Conservation (phyloP, 129 eudicot species). For the Saposhnikovia divaricata region DNA sequence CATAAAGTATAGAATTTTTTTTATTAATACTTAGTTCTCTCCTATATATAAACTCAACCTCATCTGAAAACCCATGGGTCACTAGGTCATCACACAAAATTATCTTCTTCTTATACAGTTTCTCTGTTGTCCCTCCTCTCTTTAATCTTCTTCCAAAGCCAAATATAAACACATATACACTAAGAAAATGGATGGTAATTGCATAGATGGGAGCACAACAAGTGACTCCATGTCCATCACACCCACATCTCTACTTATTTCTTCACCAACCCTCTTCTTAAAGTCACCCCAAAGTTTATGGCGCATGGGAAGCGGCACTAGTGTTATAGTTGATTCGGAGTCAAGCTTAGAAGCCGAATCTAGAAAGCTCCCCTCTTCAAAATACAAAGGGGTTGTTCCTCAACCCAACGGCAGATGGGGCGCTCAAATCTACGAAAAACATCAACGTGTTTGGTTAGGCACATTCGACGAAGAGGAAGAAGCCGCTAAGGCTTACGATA, state of each 20-base stretch:
- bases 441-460: conserved; percentile 90
- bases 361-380: conserved; percentile 70
- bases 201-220: conserved; percentile 54
- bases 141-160: conserved; percentile 1
- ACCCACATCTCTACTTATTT: background rate
- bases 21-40: background rate
- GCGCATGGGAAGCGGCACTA: conserved; percentile 52
- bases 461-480: conserved; percentile 77
- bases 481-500: conserved; percentile 81
- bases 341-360: conserved; percentile 72
- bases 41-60: conserved; percentile 41
- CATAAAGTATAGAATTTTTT: no score
- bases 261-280: conserved; percentile 3
- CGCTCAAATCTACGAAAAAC: conserved; percentile 89
- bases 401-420: conserved; percentile 98
- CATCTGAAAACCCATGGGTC: conserved; percentile 16
- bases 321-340: conserved; percentile 50
- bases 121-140: conserved; percentile 7
- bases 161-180: background rate
- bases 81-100: background rate
- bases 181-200: conserved; percentile 45
- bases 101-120: background rate
- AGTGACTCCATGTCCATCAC: conserved; percentile 36
- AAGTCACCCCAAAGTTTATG: conserved; percentile 34
- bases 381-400: conserved; percentile 90